Evolutionary conservation across 371 early-diverging fungal genomes (phyloP), one percentile per base, ranked within the genome.

Genomic region (Mycotypha africana): DNA sequence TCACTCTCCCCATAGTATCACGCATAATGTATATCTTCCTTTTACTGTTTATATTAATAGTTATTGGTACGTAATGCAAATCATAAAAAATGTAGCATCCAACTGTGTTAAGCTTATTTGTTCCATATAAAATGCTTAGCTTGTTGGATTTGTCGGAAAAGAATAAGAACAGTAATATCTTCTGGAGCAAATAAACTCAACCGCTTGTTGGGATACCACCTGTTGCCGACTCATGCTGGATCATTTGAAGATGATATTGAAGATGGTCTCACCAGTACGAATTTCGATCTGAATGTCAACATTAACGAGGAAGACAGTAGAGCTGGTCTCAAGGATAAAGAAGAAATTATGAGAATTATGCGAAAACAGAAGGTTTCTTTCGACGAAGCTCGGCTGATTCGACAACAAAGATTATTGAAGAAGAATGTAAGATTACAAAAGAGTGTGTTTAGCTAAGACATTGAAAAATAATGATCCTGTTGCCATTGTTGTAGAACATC

Each of bases 351-450:
- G 44, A 67, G 63, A 44, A 88, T 90, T 26, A 90, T 90, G 89
- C 78, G 77, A 50, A 68, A 73, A 50, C 81, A 84, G 40, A 70
- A 75, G 9, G 79, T 81, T 20, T 74, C 79, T 22, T 90, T 90
- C 70, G 91, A 90, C 65, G 81, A 86, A 69, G 91, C 91, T 12
- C 73, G 91, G 26, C 60, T 88, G 28, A 84, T 88, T 54, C 78
- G 84, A 32, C 88, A 87, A 50, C 80, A 88, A 49, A 74, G 69
- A 39, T 57, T 79, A 26, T 76, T 89, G 67, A 70, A 77, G 42
- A 78, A 75, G 42, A 85, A 88, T 57, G 75, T 70, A 62, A 59
- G 68, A 31, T 23, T 9, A n/a, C 24, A 26, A 24, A 41, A 2
- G 12, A n/a, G 9, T 11, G n/a, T n/a, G n/a, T 11, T 6, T 11